Evolutionary conservation across 2,329 filamentous ascomycete genomes (phyloP), one percentile per base, ranked within the genome.

Genomic region (Trichoderma sp.): DNA sequence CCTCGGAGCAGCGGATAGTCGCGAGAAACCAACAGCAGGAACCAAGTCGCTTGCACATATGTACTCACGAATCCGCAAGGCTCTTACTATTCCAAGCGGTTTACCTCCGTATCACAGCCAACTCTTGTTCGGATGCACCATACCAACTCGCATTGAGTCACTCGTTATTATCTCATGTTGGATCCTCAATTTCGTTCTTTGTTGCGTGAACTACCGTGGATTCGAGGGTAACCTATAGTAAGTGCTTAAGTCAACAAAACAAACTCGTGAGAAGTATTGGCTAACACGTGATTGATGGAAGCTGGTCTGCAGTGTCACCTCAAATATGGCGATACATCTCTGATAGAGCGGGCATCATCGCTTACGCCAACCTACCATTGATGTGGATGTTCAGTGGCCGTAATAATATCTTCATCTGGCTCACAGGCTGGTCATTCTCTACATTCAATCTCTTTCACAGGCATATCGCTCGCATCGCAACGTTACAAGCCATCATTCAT

Each of bases 381-480:
- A 20, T 68, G 8, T 68, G 65, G 65, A 68, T 68, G 65, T 68
- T 68, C 23, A 68, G 53, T 15, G 65, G 65, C 3, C 65, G 65
- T 23, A 68, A 63, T 6, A 90, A 91, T 72, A 79, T 88, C 0
- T 82, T 91, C 34, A 80, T 90, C 58, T 88, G 86, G 85, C 77
- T 87, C 0, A 91, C 90, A 0, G 89, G 89, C 1, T 92, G 89
- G 88, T 87, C 85, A 26, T 91, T 88, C 75, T 83, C 84, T 4
- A 88, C 87, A 0, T 91, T 88, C 76, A 91, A 88, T 74, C 82
- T 87, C 34, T 91, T 91, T 70, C 90, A 92, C 79, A 85, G 89
- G 8, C 88, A 88, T 81, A 82, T 90, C 13, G 89, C 89, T 3
- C 82, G 88, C 55, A 81, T 90, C 11, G 83, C 88, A 15, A 88